Evolutionary conservation across 2,329 filamentous ascomycete genomes (phyloP).

Genomic region (Fusarium nygamai): DNA sequence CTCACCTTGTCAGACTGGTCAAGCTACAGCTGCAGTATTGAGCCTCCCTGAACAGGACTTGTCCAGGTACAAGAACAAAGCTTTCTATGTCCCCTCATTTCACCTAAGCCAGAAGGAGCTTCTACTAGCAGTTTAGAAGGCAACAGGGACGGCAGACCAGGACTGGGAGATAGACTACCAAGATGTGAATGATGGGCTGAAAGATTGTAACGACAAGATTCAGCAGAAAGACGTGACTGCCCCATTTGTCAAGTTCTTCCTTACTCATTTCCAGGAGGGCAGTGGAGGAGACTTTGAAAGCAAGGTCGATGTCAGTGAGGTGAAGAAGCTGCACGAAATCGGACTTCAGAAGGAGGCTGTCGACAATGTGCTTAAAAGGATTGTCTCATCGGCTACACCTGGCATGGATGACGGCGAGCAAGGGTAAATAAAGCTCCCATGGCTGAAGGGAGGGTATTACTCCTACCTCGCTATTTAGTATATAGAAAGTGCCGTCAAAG

Average conservation of each 20-base stretch:
- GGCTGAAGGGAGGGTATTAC: no score
- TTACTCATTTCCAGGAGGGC: conserved; percentile 14
- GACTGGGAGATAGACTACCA: conserved; percentile 11
- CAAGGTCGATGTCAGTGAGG: not conserved
- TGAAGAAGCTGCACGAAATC: not conserved
- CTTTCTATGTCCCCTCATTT: conserved; percentile 8
- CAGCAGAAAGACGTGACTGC: not conserved
- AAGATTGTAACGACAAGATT: conserved; percentile 4
- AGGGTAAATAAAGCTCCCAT: not conserved
- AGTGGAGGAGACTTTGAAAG: conserved; percentile 1
- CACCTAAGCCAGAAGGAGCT: conserved; percentile 11
- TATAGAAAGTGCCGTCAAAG: not conserved
- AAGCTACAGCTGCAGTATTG: conserved; percentile 7
- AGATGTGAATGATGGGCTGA: not conserved
- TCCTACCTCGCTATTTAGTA: not conserved
- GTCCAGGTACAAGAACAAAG: conserved; percentile 5
- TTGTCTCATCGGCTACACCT: not conserved
- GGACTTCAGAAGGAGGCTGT: conserved; percentile 6
- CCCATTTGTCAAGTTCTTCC: conserved; percentile 17
- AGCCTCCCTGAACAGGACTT: not conserved
- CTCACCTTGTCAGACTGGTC: conserved; percentile 7
- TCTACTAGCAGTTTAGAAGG: conserved; percentile 7
- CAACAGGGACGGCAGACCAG: not conserved
- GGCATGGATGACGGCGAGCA: not conserved
- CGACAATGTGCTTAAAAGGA: not conserved